These are phyloP conservation scores for Scheffersomyces amazonensis DNA, from an alignment of 805 yeast genomes.

Conservation along the genomic window DNA sequence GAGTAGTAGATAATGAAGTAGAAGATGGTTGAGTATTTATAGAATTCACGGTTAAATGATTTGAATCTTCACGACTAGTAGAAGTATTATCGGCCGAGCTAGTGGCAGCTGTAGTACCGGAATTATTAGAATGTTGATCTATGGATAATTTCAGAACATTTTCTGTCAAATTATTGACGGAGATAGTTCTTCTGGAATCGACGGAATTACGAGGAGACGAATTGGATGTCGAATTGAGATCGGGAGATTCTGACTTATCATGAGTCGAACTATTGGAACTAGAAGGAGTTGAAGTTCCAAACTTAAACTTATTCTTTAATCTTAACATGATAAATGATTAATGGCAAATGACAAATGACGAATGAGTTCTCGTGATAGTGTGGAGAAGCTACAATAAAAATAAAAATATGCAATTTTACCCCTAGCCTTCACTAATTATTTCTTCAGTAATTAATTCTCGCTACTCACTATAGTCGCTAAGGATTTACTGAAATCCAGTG, in stretches of 20 bases:
- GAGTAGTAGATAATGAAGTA: not conserved
- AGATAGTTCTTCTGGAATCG: conserved; percentile 24
- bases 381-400: too few species aligned
- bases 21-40: not conserved
- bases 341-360: too few species aligned
- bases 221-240: conserved; percentile 1
- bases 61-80: not conserved
- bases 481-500: too few species aligned
- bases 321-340: conserved; percentile 20
- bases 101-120: not conserved
- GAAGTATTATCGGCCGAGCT: not conserved
- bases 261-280: not conserved
- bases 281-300: conserved; percentile 17
- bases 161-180: conserved; percentile 19
- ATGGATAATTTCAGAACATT: conserved; percentile 3
- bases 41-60: not conserved
- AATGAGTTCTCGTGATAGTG: too few species aligned
- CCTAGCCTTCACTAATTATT: too few species aligned
- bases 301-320: conserved; percentile 32
- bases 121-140: not conserved
- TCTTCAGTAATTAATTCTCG: too few species aligned
- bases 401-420: too few species aligned
- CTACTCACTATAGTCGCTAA: too few species aligned
- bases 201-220: conserved; percentile 17
- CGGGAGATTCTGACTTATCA: conserved; percentile 1